These are phyloP conservation scores for Cyberlindnera xishuangbannaensis DNA, from an alignment of 805 yeast genomes.

Conservation along the genomic window DNA sequence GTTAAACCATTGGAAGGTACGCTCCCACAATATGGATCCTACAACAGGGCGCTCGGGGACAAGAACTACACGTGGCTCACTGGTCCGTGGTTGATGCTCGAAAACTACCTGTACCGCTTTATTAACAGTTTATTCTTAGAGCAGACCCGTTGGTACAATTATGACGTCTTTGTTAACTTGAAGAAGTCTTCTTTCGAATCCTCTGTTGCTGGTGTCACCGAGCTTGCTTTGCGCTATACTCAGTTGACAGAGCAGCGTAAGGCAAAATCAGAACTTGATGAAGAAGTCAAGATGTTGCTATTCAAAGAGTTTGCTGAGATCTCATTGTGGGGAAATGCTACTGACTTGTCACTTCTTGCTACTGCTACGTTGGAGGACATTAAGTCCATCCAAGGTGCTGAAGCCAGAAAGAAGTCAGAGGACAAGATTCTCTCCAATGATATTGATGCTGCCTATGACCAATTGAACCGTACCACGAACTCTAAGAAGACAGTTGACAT, in stretches of 20 bases:
- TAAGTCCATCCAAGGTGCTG: conserved; percentile 85
- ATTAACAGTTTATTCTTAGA: conserved; percentile 41
- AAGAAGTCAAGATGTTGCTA: conserved; percentile 44
- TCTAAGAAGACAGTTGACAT: conserved; percentile 54
- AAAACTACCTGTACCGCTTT: conserved; percentile 75
- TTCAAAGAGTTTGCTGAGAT: conserved; percentile 83
- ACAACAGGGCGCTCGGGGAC: conserved; percentile 47
- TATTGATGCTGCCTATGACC: conserved; percentile 59
- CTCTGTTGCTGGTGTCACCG: conserved; percentile 72
- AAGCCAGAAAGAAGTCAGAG: conserved; percentile 76
- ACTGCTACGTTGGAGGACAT: conserved; percentile 88
- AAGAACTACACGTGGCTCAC: conserved; percentile 56
- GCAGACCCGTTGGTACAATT: conserved; percentile 37
- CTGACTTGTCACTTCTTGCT: conserved; percentile 85
- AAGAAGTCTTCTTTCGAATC: conserved; percentile 72
- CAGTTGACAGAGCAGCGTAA: conserved; percentile 30
- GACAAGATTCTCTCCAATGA: conserved; percentile 76
- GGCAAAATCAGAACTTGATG: conserved; percentile 22
- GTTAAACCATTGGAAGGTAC: conserved; percentile 41
- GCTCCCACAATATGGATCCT: conserved; percentile 44
- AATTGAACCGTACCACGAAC: conserved; percentile 27
- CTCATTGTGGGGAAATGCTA: conserved; percentile 97
- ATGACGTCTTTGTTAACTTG: conserved; percentile 67
- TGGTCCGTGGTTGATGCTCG: conserved; percentile 89
- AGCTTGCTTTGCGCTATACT: conserved; percentile 63